Conservation (phyloP, 441 rosid species). For the Euphorbia schlechtendalii region DNA sequence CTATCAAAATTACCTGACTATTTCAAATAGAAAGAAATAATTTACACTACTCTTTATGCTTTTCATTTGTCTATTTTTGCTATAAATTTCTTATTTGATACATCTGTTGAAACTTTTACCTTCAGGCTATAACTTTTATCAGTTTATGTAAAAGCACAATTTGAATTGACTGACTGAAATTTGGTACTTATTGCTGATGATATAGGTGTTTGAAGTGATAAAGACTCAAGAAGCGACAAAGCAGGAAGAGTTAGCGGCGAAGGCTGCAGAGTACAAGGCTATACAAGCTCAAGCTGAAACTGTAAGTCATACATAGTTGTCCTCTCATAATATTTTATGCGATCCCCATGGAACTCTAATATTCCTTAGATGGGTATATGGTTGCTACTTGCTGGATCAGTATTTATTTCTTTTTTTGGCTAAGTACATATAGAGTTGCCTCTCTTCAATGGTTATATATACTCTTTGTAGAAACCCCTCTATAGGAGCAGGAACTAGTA, state of each 20-base stretch:
- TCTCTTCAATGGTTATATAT: background rate
- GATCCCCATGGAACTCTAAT: background rate
- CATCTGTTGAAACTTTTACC: background rate
- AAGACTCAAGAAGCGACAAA: conserved; percentile 79
- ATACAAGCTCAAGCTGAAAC: conserved; percentile 87
- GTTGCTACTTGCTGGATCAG: background rate
- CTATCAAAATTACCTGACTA: background rate
- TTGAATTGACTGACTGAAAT: background rate
- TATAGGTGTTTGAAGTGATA: conserved; percentile 66
- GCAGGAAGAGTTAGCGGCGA: conserved; percentile 50
- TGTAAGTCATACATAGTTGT: conserved; percentile 33
- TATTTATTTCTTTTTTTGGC: background rate
- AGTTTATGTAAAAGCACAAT: background rate
- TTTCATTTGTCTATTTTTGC: background rate
- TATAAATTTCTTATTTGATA: background rate
- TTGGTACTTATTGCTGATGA: background rate
- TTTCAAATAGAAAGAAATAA: background rate
- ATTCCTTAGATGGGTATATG: background rate
- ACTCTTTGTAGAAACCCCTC: background rate
- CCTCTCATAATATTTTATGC: background rate
- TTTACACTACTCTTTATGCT: background rate
- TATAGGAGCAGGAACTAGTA: background rate
- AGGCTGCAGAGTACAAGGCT: conserved; percentile 75
- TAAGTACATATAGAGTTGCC: background rate
- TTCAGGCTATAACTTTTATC: background rate